Evolutionary conservation across 805 yeast genomes (phyloP).

Genomic region (Nakazawaea wyomingensis): DNA sequence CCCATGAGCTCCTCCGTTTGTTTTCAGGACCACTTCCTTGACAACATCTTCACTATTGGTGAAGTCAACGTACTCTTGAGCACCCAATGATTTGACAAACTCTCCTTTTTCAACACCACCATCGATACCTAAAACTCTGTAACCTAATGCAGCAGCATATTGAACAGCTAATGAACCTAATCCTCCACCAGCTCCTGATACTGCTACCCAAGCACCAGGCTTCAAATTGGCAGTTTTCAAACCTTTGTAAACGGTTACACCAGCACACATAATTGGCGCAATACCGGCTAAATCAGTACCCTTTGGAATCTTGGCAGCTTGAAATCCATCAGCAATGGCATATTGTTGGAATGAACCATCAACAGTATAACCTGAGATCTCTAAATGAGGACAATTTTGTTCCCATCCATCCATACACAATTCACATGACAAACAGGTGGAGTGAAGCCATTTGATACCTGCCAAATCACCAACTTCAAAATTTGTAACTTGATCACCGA

Average conservation of each 20-base stretch:
- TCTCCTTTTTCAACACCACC: not conserved
- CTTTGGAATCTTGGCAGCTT: not conserved
- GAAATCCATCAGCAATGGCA: not conserved
- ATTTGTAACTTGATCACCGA: conserved; percentile 62
- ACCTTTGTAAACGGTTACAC: not conserved
- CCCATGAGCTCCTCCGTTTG: not conserved
- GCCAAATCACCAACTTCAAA: conserved; percentile 77
- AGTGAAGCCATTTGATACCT: conserved; percentile 81
- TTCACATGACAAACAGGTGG: conserved; percentile 74
- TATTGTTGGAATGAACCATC: not conserved
- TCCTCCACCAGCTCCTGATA: not conserved
- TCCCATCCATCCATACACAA: conserved; percentile 31
- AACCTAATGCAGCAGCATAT: not conserved
- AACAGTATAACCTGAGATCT: conserved; percentile 21
- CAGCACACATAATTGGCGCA: not conserved
- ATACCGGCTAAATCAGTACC: not conserved
- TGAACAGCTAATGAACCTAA: not conserved
- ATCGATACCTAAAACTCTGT: not conserved
- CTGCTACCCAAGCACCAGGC: not conserved
- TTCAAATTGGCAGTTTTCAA: not conserved
- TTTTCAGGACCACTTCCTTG: not conserved
- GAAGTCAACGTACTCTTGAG: not conserved
- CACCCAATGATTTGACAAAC: not conserved
- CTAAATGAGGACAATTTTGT: conserved; percentile 8
- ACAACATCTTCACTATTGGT: not conserved